Conservation (phyloP, 2,329 filamentous ascomycete species). For the Colletotrichum tropicale region DNA sequence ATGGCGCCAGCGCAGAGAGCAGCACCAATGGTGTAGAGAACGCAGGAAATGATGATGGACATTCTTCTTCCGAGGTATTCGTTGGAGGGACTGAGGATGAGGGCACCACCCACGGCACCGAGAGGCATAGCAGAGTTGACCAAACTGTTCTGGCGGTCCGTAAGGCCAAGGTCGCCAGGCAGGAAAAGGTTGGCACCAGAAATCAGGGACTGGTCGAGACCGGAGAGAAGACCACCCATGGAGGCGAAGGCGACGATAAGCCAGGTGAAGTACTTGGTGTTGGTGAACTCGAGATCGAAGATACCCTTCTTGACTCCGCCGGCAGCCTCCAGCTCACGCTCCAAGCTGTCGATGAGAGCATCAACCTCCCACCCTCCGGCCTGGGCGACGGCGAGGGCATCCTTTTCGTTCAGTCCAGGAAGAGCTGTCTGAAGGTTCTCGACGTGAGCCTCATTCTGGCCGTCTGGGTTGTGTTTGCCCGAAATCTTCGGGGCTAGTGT, state of each 20-base stretch:
- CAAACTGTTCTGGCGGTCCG: constrained; percentile 62
- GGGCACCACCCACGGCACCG: constrained; percentile 72
- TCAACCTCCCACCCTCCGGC: constrained; percentile 40
- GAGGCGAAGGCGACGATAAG: constrained; percentile 74
- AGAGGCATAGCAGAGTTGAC: constrained; percentile 75
- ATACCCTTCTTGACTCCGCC: constrained; percentile 35
- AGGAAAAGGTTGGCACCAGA: constrained; percentile 73
- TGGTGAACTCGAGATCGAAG: constrained; percentile 62
- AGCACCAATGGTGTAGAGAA: constrained; percentile 74
- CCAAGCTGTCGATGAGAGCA: constrained; percentile 44
- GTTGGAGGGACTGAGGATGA: constrained; percentile 70
- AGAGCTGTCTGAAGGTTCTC: constrained; percentile 8
- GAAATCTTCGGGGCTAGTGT: constrained; percentile 10
- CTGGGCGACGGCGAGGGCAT: constrained; percentile 40
- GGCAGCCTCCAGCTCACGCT: constrained; percentile 37
- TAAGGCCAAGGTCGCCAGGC: constrained; percentile 61
- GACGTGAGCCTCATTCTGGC: constrained; percentile 15
- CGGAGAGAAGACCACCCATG: constrained; percentile 75
- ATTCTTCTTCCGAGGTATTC: constrained; percentile 70
- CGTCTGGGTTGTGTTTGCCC: constrained; percentile 15
- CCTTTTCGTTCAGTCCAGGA: constrained; percentile 17
- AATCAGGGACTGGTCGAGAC: constrained; percentile 76
- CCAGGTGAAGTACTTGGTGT: constrained; percentile 70
- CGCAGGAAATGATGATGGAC: constrained; percentile 71
- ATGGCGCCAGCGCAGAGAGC: constrained; percentile 71